Evolutionary conservation across 495 filamentous ascomycete species (phyloP), one percentile per base, ranked within the genome.

Genomic region (Aspergillus carlsbadensis): DNA sequence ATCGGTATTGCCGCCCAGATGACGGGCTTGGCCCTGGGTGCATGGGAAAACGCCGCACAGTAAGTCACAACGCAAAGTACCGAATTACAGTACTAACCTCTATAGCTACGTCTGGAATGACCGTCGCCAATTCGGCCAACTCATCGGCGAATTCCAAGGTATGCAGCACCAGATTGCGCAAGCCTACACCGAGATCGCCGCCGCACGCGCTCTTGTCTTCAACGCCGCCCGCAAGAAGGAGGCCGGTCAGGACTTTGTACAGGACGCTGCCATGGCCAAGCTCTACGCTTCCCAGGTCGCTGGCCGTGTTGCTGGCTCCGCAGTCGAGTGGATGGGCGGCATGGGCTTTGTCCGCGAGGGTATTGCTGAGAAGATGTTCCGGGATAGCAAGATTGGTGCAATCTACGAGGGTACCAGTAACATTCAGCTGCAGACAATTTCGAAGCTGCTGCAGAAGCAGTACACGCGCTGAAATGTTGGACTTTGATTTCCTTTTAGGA

Each of bases 131-230:
- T 99, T 99, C 70, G 91, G 95, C 45, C 81, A 92, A 66, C 80
- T 91, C 36, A 86, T 99, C 52, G 94, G 95, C 58, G 85, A 90
- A 65, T 99, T 99, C 82, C 94, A 98, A 76, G 93, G 91, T 63
- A 97, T 99, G 92, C 94, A 97, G 75, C 92, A 96, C 76, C 95
- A 99, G 80, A 84, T 99, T 50, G 94, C 94, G 0, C 94, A 99
- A 77, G 87, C 92, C 6, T 96, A 92, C 72, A 92, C 89, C 14
- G 93, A 98, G 72, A 96, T 98, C 62, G 76, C 83, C 21, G 94
- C 94, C 10, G 94, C 94, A 3, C 85, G 94, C 20, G 92, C 91
- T 5, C 80, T 99, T 2, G 92, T 99, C 31, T 98, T 89, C 78
- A 99, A 99, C 65, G 94, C 94, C 10, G 91, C 96, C 1, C 83